Conservation (phyloP, 1,284 basidiomycete species). For the Moesziomyces sp. region DNA sequence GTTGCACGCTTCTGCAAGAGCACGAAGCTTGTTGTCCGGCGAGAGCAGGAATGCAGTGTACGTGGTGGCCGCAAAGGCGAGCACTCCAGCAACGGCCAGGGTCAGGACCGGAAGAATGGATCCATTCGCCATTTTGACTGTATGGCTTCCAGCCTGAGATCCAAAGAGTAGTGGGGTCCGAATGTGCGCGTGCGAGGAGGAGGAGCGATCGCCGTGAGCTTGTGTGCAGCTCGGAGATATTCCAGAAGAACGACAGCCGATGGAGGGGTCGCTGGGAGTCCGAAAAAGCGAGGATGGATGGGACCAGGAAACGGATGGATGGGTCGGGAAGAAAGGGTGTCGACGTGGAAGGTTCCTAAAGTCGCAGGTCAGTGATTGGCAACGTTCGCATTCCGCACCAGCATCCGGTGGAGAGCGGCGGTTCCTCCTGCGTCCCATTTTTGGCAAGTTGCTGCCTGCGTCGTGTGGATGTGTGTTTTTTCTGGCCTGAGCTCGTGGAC, state of each 20-base stretch:
- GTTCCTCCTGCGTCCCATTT: no score
- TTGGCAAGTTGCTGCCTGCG: neutral
- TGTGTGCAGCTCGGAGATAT: no score
- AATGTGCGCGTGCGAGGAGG: neutral
- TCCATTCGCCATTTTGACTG: constrained; percentile 25
- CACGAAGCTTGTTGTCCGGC: constrained; percentile 20
- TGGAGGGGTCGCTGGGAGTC: neutral
- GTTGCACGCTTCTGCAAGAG: constrained; percentile 13
- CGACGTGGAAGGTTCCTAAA: neutral
- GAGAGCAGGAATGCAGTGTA: constrained; percentile 23
- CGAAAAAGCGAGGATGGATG: neutral
- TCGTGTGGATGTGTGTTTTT: neutral
- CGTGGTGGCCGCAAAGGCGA: constrained; percentile 25
- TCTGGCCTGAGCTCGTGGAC: neutral
- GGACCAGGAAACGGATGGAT: neutral
- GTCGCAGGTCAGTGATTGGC: neutral
- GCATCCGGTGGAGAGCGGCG: neutral
- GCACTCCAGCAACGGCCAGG: constrained; percentile 28
- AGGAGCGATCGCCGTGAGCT: neutral
- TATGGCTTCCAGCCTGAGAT: neutral
- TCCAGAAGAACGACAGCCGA: neutral
- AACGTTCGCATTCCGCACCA: no score
- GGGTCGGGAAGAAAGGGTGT: no score
- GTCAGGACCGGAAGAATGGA: constrained; percentile 30
- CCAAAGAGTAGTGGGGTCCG: neutral